Conservation (phyloP, 2,329 filamentous ascomycete genomes). For the Trichoderma aggressivum region DNA sequence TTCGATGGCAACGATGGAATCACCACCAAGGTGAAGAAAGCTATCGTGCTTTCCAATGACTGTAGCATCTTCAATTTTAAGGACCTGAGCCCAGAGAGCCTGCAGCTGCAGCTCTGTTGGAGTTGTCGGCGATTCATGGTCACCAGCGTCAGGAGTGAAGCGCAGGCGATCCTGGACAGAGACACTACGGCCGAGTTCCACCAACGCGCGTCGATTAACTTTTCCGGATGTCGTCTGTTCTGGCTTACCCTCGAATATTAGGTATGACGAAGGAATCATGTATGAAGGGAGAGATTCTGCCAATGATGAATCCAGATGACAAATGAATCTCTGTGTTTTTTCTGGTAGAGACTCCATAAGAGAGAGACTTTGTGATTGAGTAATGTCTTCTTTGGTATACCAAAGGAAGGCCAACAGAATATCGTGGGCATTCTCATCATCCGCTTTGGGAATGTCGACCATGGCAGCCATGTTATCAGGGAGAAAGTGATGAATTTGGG, state of each 20-base stretch:
- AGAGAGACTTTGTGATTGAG: neutral
- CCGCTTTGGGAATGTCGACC: conserved; percentile 2
- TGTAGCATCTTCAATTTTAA: neutral
- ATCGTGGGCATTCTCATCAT: neutral
- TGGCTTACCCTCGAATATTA: conserved; percentile 21
- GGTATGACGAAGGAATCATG: conserved; percentile 23
- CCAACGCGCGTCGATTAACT: conserved; percentile 12
- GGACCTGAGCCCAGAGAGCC: conserved; percentile 21
- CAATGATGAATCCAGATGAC: conserved; percentile 18
- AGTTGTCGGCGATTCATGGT: neutral
- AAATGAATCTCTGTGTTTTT: neutral
- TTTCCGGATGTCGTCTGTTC: conserved; percentile 20
- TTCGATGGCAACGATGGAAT: conserved; percentile 6
- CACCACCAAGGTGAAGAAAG: conserved; percentile 14
- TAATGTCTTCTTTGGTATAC: neutral
- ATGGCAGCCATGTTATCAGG: neutral
- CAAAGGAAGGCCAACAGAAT: neutral
- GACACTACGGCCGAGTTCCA: neutral
- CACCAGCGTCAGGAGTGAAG: neutral
- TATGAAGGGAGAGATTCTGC: conserved; percentile 19
- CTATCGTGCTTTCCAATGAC: conserved; percentile 16
- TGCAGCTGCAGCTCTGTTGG: conserved; percentile 1
- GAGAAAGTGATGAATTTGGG: neutral
- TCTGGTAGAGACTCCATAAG: conserved; percentile 13
- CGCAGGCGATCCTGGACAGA: neutral